Conservation (phyloP, 108 stramenopile genomes). For the Parietichytrium sp. region DNA sequence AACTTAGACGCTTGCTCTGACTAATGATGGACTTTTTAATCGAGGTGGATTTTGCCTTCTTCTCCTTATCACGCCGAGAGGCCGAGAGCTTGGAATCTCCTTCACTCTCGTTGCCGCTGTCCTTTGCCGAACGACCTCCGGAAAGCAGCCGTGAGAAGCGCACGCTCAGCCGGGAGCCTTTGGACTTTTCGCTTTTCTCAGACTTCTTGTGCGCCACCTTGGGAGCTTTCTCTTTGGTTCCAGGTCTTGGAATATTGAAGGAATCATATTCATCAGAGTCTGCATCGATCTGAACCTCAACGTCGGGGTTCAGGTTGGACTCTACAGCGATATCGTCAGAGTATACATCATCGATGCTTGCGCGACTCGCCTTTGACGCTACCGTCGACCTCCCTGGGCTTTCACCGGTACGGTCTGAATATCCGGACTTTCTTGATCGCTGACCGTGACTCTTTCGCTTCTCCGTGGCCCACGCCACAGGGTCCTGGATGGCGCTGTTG, state of each 20-base stretch:
- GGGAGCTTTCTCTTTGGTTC: background rate
- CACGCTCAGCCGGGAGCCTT: too few species aligned
- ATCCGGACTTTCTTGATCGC: background rate
- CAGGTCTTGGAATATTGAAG: background rate
- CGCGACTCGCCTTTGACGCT: conserved; percentile 1
- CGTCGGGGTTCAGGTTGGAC: background rate
- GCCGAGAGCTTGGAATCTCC: too few species aligned
- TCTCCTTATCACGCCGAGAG: too few species aligned
- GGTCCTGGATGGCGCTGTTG: background rate
- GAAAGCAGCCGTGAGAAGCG: too few species aligned
- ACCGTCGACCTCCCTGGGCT: conserved; percentile 3
- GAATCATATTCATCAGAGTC: background rate
- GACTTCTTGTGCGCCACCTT: background rate
- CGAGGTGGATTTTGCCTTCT: too few species aligned
- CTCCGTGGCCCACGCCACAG: conserved; percentile 1
- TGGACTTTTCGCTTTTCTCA: too few species aligned
- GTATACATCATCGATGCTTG: conserved; percentile 12
- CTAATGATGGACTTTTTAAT: too few species aligned
- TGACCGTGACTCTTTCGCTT: background rate
- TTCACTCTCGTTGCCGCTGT: too few species aligned
- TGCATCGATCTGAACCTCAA: background rate
- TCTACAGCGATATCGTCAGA: background rate
- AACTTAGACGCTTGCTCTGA: conserved; percentile 16
- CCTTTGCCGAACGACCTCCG: too few species aligned
- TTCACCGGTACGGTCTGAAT: background rate